Percentiles rank a stretch among this genome's conserved stretches.
These are phyloP conservation scores for Ustulina deusta DNA, from an alignment of 2,329 filamentous ascomycete genomes.

Conservation along the genomic window DNA sequence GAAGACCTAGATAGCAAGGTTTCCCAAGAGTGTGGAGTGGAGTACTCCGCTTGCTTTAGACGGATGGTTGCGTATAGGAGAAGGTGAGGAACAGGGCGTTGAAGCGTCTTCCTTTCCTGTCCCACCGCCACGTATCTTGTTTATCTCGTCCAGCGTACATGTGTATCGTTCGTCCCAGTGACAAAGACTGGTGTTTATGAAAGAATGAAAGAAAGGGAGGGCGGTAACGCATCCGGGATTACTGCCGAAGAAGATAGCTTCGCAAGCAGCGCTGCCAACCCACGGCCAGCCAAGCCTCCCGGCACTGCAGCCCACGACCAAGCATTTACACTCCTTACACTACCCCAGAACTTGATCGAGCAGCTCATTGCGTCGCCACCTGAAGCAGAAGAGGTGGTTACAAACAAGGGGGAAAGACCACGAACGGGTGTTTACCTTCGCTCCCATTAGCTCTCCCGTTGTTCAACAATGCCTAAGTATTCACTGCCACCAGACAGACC, in stretches of 20 bases:
- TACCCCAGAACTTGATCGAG: not conserved
- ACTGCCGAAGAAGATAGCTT: not conserved
- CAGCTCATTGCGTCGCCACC: not conserved
- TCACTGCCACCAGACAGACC: not conserved
- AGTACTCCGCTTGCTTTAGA: not conserved
- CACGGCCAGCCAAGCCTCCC: not conserved
- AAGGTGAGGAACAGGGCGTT: not conserved
- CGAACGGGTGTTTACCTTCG: not conserved
- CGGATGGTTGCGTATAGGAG: not conserved
- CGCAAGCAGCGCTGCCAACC: not conserved
- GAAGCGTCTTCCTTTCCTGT: not conserved
- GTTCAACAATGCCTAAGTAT: not conserved
- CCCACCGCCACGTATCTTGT: conserved; percentile 8
- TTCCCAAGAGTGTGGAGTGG: not conserved
- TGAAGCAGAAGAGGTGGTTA: not conserved
- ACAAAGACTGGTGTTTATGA: not conserved
- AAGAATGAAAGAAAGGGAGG: not conserved
- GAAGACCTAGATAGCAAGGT: not conserved
- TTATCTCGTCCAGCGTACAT: not conserved
- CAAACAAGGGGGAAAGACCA: not conserved
- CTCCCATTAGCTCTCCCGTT: not conserved
- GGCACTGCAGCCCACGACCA: not conserved
- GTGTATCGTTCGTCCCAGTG: not conserved
- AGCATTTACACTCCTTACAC: not conserved
- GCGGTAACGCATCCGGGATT: not conserved